Percentiles rank a stretch among this genome's conserved stretches.
Evolutionary conservation across 208 protist genomes (phyloP).

Genomic region (Phytomonas sp.): DNA sequence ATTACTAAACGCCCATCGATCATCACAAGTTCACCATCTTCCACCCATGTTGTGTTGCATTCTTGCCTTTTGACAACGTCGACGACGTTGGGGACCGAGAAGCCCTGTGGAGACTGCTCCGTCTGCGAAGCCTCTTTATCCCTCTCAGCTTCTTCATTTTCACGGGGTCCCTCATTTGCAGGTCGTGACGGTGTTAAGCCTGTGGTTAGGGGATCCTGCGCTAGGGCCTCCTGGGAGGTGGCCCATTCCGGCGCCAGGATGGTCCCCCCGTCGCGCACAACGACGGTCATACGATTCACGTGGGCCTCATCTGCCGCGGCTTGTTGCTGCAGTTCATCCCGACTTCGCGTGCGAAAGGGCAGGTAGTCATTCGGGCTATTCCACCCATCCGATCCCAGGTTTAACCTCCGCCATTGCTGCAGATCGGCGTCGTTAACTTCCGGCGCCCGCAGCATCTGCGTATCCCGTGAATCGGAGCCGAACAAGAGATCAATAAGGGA

Average conservation of each 20-base stretch:
- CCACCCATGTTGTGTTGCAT: not conserved
- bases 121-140: not conserved
- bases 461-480: not conserved
- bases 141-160: not conserved
- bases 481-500: not conserved
- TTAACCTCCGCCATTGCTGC: not conserved
- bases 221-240: not conserved
- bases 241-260: not conserved
- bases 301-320: not conserved
- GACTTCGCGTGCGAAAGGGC: not conserved
- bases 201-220: not conserved
- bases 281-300: not conserved
- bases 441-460: not conserved
- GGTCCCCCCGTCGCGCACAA: not conserved
- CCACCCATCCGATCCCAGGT: not conserved
- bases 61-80: not conserved
- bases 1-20: slow-evolving; percentile 3
- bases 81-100: not conserved
- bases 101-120: not conserved
- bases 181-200: not conserved
- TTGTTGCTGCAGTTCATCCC: not conserved
- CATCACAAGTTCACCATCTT: not conserved
- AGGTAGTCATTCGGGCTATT: not conserved
- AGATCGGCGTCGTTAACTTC: not conserved
- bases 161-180: not conserved